Evolutionary conservation across 257 asterid genomes (phyloP).

Genomic region (Verbena officinalis): DNA sequence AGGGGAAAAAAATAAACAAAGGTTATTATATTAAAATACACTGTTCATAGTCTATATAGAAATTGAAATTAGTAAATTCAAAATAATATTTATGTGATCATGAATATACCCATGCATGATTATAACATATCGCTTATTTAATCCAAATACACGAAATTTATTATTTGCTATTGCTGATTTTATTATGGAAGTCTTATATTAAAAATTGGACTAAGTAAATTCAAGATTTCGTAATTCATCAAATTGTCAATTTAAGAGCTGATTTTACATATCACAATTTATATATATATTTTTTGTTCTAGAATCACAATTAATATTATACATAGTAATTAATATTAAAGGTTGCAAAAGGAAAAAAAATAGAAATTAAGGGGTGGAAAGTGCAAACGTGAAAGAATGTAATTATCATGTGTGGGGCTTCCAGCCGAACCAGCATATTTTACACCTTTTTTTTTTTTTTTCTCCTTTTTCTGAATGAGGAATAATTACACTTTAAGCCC

Average conservation of each 20-base stretch:
- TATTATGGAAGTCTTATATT: too few species aligned
- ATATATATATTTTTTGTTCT: too few species aligned
- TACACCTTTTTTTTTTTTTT: too few species aligned
- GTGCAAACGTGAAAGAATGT: conserved; percentile 33
- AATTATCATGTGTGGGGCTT: conserved; percentile 33
- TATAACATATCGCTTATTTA: too few species aligned
- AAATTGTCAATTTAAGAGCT: not conserved
- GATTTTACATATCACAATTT: too few species aligned
- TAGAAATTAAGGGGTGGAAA: conserved; percentile 15
- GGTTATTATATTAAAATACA: too few species aligned
- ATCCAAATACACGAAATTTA: too few species aligned
- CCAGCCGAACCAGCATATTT: conserved; percentile 17
- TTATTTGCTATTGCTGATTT: too few species aligned
- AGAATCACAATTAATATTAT: not conserved
- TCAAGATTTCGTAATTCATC: not conserved
- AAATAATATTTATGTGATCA: too few species aligned
- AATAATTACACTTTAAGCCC: conserved; percentile 23
- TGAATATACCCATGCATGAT: too few species aligned
- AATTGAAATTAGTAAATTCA: not conserved
- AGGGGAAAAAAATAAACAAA: too few species aligned
- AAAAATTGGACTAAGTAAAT: not conserved
- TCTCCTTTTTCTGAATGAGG: too few species aligned
- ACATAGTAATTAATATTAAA: conserved; percentile 20
- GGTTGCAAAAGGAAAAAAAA: conserved; percentile 5
- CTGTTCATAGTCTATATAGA: not conserved